Base-by-base conservation (phyloP, 257 asterid species). In the Hygrophila difformis region DNA sequence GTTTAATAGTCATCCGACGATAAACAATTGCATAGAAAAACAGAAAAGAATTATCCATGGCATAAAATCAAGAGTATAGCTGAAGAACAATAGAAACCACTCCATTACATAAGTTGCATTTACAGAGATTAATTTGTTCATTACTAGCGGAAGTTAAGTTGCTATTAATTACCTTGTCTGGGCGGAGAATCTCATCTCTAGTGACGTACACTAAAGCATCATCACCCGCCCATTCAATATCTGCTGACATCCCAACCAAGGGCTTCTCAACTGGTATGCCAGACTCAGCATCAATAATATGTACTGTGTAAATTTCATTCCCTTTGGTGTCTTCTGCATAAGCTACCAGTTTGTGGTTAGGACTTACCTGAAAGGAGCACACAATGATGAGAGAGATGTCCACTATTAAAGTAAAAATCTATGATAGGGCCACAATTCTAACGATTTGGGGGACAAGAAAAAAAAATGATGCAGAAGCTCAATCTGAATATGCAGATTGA, bases 281-380 rank as follows among this genome's bases (percentile, higher is more conserved):
- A 51, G 97, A 74, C 71, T 82, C 96, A 14, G 81, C 79, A 72
- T 89, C 94, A 50, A 89, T 79, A 43, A 81, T 66, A 64, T 84
- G 60, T 62, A 84, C 74, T 29, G 87, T 75, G 67, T 77, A 89
- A 35, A 77, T 84, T 59, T 89, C 97, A 69, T 84, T 87, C 57
- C 97, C 97, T 64, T 79, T 81, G 19, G 85, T 81, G 44, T 88
- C 97, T 64, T 88, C 94, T 33, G 97, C 91, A 67, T 84, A 88
- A 51, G 97, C 96, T 15, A 88, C 78, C 63, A 84, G 51, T 64
- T 79, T 75, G 65, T 78, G 63, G 69, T 79, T 81, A 13, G 91
- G 91, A 71, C 89, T 88, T 54, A 74, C 89, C 97, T 88, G 81
- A 46, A 66, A 24, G 8, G 6, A 44, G 51, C 26, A 44, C 49